These are phyloP conservation scores for Stachybotrys chartarum DNA, from an alignment of 2,329 filamentous ascomycete genomes.

Conservation along the genomic window DNA sequence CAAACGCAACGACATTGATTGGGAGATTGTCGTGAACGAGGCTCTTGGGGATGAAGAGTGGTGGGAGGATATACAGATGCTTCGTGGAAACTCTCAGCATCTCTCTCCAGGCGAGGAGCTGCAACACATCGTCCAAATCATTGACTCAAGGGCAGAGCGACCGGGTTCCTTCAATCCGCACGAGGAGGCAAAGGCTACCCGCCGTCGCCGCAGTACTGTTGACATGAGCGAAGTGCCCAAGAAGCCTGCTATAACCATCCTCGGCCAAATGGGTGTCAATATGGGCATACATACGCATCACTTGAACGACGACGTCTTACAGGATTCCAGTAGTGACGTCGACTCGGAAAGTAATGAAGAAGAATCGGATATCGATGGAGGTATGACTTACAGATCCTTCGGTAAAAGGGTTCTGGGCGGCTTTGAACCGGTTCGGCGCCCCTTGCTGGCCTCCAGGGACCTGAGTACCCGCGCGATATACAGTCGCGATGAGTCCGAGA, in stretches of 20 bases:
- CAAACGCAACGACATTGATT: constrained; percentile 43
- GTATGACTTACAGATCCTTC: neutral
- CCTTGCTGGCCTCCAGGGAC: neutral
- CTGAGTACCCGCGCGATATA: neutral
- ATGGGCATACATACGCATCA: constrained; percentile 72
- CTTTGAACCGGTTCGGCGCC: neutral
- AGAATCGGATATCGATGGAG: constrained; percentile 12
- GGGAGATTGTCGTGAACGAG: constrained; percentile 54
- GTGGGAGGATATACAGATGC: constrained; percentile 69
- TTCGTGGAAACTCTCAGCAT: constrained; percentile 33
- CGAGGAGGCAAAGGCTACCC: constrained; percentile 14
- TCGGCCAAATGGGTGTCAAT: constrained; percentile 54
- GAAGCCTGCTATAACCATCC: constrained; percentile 45
- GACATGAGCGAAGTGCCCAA: constrained; percentile 56
- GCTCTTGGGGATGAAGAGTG: constrained; percentile 66
- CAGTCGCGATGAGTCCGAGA: too few species aligned
- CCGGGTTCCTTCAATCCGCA: constrained; percentile 38
- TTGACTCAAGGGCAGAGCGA: constrained; percentile 34
- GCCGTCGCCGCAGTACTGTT: constrained; percentile 40
- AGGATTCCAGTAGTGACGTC: constrained; percentile 24
- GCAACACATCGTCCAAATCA: constrained; percentile 33
- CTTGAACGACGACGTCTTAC: constrained; percentile 55
- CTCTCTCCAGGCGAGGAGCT: constrained; percentile 36
- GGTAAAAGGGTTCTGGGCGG: neutral
- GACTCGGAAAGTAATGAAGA: constrained; percentile 23